Base-by-base conservation (phyloP, 805 yeast genomes). In the Allodekkera sacchari region DNA sequence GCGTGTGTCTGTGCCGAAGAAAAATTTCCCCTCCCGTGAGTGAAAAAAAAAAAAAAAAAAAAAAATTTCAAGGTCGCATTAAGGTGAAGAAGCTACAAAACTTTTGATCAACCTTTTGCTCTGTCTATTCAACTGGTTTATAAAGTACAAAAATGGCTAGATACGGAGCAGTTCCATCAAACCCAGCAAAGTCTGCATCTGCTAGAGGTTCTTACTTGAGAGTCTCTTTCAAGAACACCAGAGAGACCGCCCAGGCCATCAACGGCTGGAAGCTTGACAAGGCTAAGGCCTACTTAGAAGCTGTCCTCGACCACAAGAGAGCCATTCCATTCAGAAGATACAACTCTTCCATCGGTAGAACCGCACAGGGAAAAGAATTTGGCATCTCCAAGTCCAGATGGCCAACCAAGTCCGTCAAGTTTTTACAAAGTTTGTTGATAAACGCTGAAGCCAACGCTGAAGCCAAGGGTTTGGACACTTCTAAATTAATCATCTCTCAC, bases 351-450 rank as follows among this genome's bases (percentile, higher is more conserved):
- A 88, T 84, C 59, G 98, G 98, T 69, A 83, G 98, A 76, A 87
- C 98, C 59, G 95, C 94, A 56, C 98, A 92, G 75, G 98, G 96
- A 74, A 89, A 92, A 75, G 98, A 92, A 77, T 92, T 89, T 62
- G 97, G 97, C 72, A 95, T 88, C 64, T 85, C 96, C 79, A 88
- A 83, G 74, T 98, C 98, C 57, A 88, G 98, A 85, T 92, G 98
- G 98, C 98, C 98, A 63, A 95, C 77, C 50, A 92, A 92, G 82
- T 83, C 95, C 47, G 96, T 92, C 67, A 83, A 85, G 72, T 87
- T 83, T 71, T 71, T 92, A 61, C 79, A 82, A 66, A 96, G 85
- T 66, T 79, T 92, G 65, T 78, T 92, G 70, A 79, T 80, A 71
- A 92, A 92, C 71, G 98, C 98, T 63, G 88, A 87, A 68, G 81